Evolutionary conservation across 805 yeast genomes (phyloP).

Genomic region (Suhomyces tanzawaensis): DNA sequence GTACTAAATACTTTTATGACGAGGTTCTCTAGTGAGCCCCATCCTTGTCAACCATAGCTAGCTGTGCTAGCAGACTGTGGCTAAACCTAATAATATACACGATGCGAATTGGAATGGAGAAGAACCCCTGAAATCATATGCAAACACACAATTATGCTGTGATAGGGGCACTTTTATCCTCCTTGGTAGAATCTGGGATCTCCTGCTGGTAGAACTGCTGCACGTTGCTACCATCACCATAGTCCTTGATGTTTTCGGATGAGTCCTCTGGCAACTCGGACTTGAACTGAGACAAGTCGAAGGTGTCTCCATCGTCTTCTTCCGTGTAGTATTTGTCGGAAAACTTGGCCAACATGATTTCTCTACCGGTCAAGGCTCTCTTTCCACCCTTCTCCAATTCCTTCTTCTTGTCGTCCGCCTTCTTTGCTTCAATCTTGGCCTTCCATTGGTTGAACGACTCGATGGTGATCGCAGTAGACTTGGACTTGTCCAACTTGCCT

Average conservation of each 20-base stretch:
- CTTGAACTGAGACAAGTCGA: constrained; percentile 59
- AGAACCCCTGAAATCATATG: neutral
- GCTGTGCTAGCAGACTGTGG: no score
- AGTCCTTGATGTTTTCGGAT: constrained; percentile 55
- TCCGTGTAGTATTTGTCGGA: constrained; percentile 54
- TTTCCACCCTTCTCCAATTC: constrained; percentile 37
- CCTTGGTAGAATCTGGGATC: neutral
- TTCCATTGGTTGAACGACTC: constrained; percentile 86
- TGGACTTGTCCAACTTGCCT: constrained; percentile 69
- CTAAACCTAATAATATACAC: neutral
- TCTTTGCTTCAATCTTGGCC: constrained; percentile 58
- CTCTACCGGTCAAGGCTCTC: constrained; percentile 63
- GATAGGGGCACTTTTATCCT: neutral
- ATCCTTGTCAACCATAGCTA: no score
- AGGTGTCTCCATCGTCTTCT: constrained; percentile 49
- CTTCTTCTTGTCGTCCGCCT: constrained; percentile 35
- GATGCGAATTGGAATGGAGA: neutral
- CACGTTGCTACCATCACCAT: constrained; percentile 62
- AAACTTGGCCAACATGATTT: constrained; percentile 60
- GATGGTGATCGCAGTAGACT: constrained; percentile 82
- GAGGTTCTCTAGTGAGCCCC: no score
- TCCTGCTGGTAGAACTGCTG: constrained; percentile 19
- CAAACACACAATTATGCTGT: neutral
- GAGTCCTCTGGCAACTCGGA: constrained; percentile 51
- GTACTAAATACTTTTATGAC: no score